These are phyloP conservation scores for Leccinum aurantiacum DNA, from an alignment of 768 basidiomycete species.

Conservation along the genomic window DNA sequence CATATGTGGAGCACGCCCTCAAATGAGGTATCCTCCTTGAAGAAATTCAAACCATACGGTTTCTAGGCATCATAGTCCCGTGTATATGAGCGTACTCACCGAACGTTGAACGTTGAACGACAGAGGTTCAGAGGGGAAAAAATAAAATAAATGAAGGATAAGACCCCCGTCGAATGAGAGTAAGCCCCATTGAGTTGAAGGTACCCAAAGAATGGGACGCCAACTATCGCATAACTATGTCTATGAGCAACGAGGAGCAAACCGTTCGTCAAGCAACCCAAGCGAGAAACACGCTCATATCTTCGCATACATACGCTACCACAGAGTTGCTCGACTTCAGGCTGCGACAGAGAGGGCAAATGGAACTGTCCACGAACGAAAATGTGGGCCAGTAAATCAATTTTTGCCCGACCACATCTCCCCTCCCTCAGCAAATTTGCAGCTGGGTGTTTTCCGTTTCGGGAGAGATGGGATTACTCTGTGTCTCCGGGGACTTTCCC, in stretches of 20 bases:
- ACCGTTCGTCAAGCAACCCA: slow-evolving; percentile 39
- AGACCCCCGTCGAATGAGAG: slow-evolving; percentile 64
- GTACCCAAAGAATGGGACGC: slow-evolving; percentile 33
- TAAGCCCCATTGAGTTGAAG: slow-evolving; percentile 92
- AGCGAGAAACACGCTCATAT: slow-evolving; percentile 67
- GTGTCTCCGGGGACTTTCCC: slow-evolving; percentile 94
- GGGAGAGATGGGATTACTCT: slow-evolving; percentile 59
- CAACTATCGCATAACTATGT: slow-evolving; percentile 85
- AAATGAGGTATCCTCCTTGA: slow-evolving; percentile 76
- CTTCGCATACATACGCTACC: slow-evolving; percentile 60
- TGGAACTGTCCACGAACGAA: slow-evolving; percentile 32
- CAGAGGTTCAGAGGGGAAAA: slow-evolving; percentile 58
- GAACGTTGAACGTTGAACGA: slow-evolving; percentile 37
- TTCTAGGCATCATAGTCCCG: slow-evolving; percentile 53
- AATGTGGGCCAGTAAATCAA: slow-evolving; percentile 38
- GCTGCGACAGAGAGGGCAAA: slow-evolving; percentile 60
- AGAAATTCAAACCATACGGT: slow-evolving; percentile 76
- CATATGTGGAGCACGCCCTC: slow-evolving; percentile 76
- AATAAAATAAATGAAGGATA: slow-evolving; percentile 29
- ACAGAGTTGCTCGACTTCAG: slow-evolving; percentile 36
- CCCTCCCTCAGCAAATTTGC: slow-evolving; percentile 65
- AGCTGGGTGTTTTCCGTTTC: slow-evolving; percentile 71
- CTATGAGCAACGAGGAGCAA: slow-evolving; percentile 75
- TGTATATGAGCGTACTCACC: slow-evolving; percentile 27
- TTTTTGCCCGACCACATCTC: slow-evolving; percentile 48